phyloP scores from a whole-genome alignment of 768 basidiomycete genomes.

The Thelephora ganbajun region DNA sequence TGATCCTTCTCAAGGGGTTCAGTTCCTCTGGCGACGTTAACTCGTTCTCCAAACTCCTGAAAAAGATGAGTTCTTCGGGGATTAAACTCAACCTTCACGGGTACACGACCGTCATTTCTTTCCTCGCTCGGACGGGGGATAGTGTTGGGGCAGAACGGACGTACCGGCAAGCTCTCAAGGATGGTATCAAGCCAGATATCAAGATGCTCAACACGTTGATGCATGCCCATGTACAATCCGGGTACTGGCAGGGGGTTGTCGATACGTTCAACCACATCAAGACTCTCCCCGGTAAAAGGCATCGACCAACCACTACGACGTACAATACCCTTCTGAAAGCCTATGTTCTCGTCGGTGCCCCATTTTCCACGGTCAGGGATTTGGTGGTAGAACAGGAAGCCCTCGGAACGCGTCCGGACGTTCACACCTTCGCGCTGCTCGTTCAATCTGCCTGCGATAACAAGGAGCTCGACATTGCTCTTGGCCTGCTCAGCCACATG shows the following conservation, averaged over 20 bases:
- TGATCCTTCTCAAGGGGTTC: conserved; percentile 44
- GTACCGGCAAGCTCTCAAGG: conserved; percentile 47
- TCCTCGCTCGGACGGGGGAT: conserved; percentile 51
- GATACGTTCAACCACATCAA: conserved; percentile 51
- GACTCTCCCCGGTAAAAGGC: conserved; percentile 19
- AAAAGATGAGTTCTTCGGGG: conserved; percentile 44
- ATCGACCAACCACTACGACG: conserved; percentile 39
- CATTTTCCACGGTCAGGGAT: conserved; percentile 45
- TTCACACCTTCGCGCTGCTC: conserved; percentile 54
- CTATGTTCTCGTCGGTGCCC: conserved; percentile 68
- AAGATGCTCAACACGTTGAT: conserved; percentile 59
- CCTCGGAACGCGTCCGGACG: conserved; percentile 40
- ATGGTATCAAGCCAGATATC: conserved; percentile 49
- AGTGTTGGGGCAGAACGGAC: conserved; percentile 49
- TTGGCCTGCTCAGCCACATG: conserved; percentile 57
- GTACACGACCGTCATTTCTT: conserved; percentile 56
- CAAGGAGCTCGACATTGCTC: conserved; percentile 47
- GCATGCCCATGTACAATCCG: conserved; percentile 72
- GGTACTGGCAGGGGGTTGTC: conserved; percentile 66
- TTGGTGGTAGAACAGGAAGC: conserved; percentile 45
- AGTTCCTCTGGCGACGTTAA: conserved; percentile 40
- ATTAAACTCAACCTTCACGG: conserved; percentile 32
- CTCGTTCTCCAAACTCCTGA: conserved; percentile 32
- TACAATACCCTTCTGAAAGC: conserved; percentile 77
- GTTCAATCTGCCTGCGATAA: conserved; percentile 75